Base-by-base conservation (phyloP, 495 filamentous ascomycete species). In the Aspergillus ostianus region DNA sequence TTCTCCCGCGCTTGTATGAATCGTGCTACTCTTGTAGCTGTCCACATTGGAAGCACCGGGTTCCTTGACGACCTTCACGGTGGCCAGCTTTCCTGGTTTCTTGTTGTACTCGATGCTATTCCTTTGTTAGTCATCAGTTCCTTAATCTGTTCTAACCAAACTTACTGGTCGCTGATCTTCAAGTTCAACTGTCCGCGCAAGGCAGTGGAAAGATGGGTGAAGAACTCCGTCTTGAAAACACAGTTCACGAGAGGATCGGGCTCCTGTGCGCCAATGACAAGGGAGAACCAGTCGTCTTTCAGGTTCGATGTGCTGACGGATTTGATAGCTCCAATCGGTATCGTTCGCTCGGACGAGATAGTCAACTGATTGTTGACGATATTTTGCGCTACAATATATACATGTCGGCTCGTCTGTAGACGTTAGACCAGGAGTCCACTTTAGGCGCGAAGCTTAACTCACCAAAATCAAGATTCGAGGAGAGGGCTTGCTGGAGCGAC, bases 201-300 rank as follows among this genome's bases (percentile, higher is more conserved):
- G 44, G 80, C 84, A 47, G 79, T 82, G 69, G 84, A 84, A 65
- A 98, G 84, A 51, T 97, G 92, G 8, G 92, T 96, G 69, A 97
- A 94, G 65, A 99, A 88, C 67, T 99, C 95, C 0, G 93, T 98
- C 79, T 99, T 99, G 71, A 99, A 87, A 29, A 96, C 77, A 69
- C 95, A 99, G 72, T 85, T 94, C 48, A 98, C 72, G 36, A 99
- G 80, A 7, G 93, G 92, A 74, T 99, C 95, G 0, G 95, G 81
- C 68, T 97, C 94, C 67, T 96, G 90, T 15, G 90, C 93, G 36
- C 93, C 93, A 47, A 95, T 82, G 4, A 93, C 89, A 51, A 99
- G 72, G 0, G 93, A 90, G 69, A 98, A 96, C 95, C 95, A 99
- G 74, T 98, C 95, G 64, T 99, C 95, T 62, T 88, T 90, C 54